A percentile compares a stretch with the other conserved stretches of the same genome.
Evolutionary conservation across 148 eudicot genomes (phyloP).

Genomic region (Spergularia marina): DNA sequence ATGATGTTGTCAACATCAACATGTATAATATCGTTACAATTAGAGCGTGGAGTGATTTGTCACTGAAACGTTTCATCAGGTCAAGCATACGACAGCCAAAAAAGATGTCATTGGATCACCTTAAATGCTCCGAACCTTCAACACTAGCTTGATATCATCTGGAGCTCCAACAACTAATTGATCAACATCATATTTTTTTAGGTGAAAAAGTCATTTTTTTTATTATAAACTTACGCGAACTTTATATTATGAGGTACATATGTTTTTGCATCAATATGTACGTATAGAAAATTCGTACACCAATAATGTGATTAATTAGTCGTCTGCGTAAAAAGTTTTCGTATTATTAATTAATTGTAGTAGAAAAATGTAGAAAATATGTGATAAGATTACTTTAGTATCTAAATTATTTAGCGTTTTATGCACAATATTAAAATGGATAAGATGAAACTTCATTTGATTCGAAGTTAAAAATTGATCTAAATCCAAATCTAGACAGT

Average conservation of each 20-base stretch:
- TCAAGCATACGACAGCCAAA: slow-evolving; percentile 88
- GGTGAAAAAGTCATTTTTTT: background rate
- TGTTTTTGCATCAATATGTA: background rate
- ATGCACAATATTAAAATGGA: too few relatives aligned
- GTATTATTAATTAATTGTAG: background rate
- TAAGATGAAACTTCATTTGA: too few relatives aligned
- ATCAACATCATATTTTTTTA: slow-evolving; percentile 22
- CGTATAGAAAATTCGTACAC: background rate
- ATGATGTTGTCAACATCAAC: slow-evolving; percentile 32
- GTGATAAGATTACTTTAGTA: background rate
- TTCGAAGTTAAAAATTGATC: too few relatives aligned
- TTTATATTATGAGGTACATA: background rate
- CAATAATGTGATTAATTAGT: background rate
- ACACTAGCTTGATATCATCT: slow-evolving; percentile 40
- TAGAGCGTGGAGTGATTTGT: slow-evolving; percentile 56
- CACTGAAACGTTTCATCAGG: slow-evolving; percentile 69
- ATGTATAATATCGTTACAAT: slow-evolving; percentile 27
- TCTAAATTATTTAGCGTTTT: too few relatives aligned
- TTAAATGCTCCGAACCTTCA: slow-evolving; percentile 50
- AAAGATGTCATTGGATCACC: slow-evolving; percentile 92
- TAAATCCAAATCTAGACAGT: too few relatives aligned
- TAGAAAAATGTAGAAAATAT: background rate
- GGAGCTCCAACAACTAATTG: slow-evolving; percentile 42
- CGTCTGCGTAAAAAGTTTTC: background rate
- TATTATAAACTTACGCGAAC: background rate